Evolutionary conservation across 108 stramenopile genomes (phyloP), one percentile per base, ranked within the genome.

Genomic region (Cylindrotheca closterium): DNA sequence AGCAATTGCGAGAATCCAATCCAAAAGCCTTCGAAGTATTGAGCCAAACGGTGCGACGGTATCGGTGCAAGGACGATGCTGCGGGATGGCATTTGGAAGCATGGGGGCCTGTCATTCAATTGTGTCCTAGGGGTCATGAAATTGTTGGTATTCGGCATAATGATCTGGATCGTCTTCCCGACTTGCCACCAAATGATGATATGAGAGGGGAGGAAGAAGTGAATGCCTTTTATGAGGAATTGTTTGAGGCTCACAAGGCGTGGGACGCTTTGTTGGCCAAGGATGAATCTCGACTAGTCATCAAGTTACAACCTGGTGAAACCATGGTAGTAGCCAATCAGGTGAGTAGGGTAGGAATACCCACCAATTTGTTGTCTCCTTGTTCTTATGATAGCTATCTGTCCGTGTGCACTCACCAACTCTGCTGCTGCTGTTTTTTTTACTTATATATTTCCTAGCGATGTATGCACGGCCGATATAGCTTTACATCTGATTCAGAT

Each of bases 21-120:
- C 87, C 88, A 23, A 62, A 70, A 7, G 79, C 81, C 30, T 90
- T 90, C 50, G 60, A 72, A 18, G 50, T 81, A 26, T 65, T 93
- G 19, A 68, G 67, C 29, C 55, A 67, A 8, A 81, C 83, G 18
- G 29, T 58, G 28, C 78, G 92, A 50, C 73, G 68, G 27, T 93
- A 88, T 73, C 78, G 82, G 15, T 81, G 83, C 30, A 71, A 80
- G 21, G 92, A 93, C 66, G 46, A 61, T 1, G 61, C 54, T 1
- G 80, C 83, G 15, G 92, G 92, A 29, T 93, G 92, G 92, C 73
- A 93, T 55, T 63, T 90, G 55, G 80, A 88, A 63, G 88, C 88
- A 8, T 55, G 54, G 12, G 92, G 87, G 15, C 78, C 87, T 29
- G 66, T 90, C 12, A 85, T 91, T 60, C 46, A 80, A 34, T 65